Evolutionary conservation across 1,284 basidiomycete species (phyloP), one percentile per base, ranked within the genome.

Genomic region (Boletellus sp.): DNA sequence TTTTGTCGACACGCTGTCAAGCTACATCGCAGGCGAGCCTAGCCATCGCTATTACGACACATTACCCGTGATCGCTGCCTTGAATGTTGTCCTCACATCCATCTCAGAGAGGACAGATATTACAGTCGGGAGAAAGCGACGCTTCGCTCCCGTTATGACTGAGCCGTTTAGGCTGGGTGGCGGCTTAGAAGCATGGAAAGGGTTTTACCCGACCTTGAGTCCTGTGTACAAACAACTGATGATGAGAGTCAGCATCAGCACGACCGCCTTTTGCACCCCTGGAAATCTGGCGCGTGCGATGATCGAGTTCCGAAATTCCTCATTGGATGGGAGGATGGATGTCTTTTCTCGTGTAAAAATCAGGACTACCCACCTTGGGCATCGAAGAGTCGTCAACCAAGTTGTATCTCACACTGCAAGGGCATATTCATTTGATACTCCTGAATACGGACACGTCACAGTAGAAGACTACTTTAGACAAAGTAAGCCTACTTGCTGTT

Each of bases 191-290:
- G 85, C 86, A 1, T 85, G 80, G 76, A 78, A 79, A 60, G 86
- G 86, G 0, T 90, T 86, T 66, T 88, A 83, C 63, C 82, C 84
- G 2, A 87, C 85, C 11, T 83, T 87, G 38, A 80, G 85, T 10
- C 84, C 86, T 2, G 70, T 81, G 4, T 81, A 83, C 65, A 80
- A 80, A 35, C 82, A 85, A 57, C 70, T 90, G 15, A 85, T 89
- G 83, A 85, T 89, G 15, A 89, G 89, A 61, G 83, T 90, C 51
- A 88, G 89, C 59, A 85, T 83, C 11, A 85, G 83, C 62, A 86
- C 85, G 5, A 86, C 86, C 2, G 86, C 86, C 3, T 89, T 90
- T 61, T 87, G 88, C 60, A 74, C 61, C 4, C 72, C 79, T 3
- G 80, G 80, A 15, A 87, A 85, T 56, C 70, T 89, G 5, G 85